phyloP scores from a whole-genome alignment of 495 filamentous ascomycete genomes.

The Xylaria bambusicola region DNA sequence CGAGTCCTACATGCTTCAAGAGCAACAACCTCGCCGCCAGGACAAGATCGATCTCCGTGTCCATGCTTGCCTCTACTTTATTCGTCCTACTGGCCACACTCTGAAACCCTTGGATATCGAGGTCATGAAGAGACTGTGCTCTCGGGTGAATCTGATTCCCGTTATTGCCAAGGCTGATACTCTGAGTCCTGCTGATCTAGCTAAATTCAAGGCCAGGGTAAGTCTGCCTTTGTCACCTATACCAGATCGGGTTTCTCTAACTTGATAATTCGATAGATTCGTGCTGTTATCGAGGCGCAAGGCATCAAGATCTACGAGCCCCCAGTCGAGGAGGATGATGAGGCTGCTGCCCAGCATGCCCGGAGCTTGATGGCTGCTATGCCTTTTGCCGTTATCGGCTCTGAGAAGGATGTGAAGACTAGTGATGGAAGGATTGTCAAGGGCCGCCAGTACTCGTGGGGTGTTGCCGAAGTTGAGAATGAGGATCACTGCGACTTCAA shows the following conservation, averaged over 20 bases:
- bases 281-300: conserved; percentile 93
- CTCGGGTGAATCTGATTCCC: conserved; percentile 95
- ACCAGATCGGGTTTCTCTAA: background rate
- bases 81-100: conserved; percentile 95
- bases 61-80: conserved; percentile 98
- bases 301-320: conserved; percentile 99
- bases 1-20: conserved; percentile 99
- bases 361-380: conserved; percentile 92
- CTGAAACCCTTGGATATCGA: conserved; percentile 98
- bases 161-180: conserved; percentile 99
- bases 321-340: conserved; percentile 96
- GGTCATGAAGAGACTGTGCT: conserved; percentile 98
- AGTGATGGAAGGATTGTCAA: conserved; percentile 94
- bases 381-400: conserved; percentile 98
- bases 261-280: conserved; percentile 63
- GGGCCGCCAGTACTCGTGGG: conserved; percentile 98
- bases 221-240: conserved; percentile 18
- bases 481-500: conserved; percentile 99
- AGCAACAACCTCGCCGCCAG: conserved; percentile 94
- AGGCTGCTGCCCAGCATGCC: conserved; percentile 90
- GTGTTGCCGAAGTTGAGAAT: conserved; percentile 98
- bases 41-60: conserved; percentile 99
- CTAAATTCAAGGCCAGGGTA: conserved; percentile 92
- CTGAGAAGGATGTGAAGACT: conserved; percentile 98
- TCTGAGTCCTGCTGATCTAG: conserved; percentile 85